Evolutionary conservation across 306 rosid species (phyloP).

Genomic region (Quercus agrifolia): DNA sequence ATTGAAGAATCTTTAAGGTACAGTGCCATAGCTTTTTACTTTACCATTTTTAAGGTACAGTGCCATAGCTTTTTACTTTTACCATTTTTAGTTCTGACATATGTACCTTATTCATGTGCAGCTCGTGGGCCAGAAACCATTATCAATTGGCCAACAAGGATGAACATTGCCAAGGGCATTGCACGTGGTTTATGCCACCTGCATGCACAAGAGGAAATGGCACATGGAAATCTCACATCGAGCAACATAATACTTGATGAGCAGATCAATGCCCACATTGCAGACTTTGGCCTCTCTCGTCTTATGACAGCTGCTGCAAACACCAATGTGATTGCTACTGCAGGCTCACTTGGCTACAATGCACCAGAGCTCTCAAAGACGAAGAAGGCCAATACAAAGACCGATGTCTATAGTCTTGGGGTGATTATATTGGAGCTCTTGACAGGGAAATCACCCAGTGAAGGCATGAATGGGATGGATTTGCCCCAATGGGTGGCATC

Average conservation of each 20-base stretch:
- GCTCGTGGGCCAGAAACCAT: slow-evolving; percentile 70
- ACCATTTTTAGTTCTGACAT: neutral
- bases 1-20: no score
- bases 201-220: slow-evolving; percentile 55
- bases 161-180: slow-evolving; percentile 71
- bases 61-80: neutral
- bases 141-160: slow-evolving; percentile 86
- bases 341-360: slow-evolving; percentile 80
- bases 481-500: slow-evolving; percentile 95
- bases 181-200: slow-evolving; percentile 54
- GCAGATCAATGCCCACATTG: slow-evolving; percentile 57
- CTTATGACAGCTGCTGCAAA: slow-evolving; percentile 80
- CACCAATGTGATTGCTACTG: slow-evolving; percentile 76
- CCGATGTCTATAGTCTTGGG: slow-evolving; percentile 75
- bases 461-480: slow-evolving; percentile 74
- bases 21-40: no score
- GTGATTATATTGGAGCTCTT: slow-evolving; percentile 80
- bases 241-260: slow-evolving; percentile 70
- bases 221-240: slow-evolving; percentile 81
- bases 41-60: neutral
- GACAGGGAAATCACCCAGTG: slow-evolving; percentile 81
- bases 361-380: slow-evolving; percentile 85
- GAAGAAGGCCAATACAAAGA: slow-evolving; percentile 54
- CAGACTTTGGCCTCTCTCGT: slow-evolving; percentile 80
- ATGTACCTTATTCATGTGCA: slow-evolving; percentile 17